These are phyloP conservation scores for Neltuma alba DNA, from an alignment of 306 rosid species.

Conservation along the genomic window DNA sequence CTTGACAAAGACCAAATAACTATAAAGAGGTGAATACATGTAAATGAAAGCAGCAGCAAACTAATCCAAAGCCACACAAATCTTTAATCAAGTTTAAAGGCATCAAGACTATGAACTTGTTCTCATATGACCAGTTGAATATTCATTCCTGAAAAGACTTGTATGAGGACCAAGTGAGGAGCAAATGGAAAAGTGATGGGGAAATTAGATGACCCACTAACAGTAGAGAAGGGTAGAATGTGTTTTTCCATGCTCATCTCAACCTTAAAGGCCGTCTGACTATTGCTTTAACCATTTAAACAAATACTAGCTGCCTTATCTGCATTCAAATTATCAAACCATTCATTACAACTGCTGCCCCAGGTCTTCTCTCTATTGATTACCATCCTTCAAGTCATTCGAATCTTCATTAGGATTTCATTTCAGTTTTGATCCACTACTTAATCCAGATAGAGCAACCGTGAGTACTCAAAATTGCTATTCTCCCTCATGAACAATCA, in stretches of 20 bases:
- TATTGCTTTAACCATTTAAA: not conserved
- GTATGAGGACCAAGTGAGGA: not conserved
- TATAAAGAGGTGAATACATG: not conserved
- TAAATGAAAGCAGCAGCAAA: constrained; percentile 18
- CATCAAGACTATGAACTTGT: constrained; percentile 4
- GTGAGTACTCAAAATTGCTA: not conserved
- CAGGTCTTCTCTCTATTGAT: constrained; percentile 28
- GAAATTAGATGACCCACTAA: not conserved
- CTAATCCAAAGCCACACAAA: constrained; percentile 1
- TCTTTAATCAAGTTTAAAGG: constrained; percentile 21
- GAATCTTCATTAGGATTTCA: constrained; percentile 5
- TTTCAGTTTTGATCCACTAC: constrained; percentile 13
- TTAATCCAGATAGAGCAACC: constrained; percentile 13
- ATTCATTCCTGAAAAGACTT: not conserved
- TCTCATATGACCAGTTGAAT: constrained; percentile 25
- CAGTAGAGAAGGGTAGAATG: not conserved
- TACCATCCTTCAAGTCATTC: constrained; percentile 36
- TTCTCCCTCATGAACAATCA: constrained; percentile 19
- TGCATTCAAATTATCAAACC: constrained; percentile 31
- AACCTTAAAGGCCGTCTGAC: not conserved
- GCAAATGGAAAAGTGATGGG: not conserved
- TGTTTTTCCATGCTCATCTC: not conserved
- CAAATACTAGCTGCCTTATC: not conserved
- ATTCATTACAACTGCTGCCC: constrained; percentile 25
- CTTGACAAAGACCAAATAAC: constrained; percentile 1